Evolutionary conservation across 2,329 filamentous ascomycete genomes (phyloP).

Genomic region (Penicillium sclerotiorum): DNA sequence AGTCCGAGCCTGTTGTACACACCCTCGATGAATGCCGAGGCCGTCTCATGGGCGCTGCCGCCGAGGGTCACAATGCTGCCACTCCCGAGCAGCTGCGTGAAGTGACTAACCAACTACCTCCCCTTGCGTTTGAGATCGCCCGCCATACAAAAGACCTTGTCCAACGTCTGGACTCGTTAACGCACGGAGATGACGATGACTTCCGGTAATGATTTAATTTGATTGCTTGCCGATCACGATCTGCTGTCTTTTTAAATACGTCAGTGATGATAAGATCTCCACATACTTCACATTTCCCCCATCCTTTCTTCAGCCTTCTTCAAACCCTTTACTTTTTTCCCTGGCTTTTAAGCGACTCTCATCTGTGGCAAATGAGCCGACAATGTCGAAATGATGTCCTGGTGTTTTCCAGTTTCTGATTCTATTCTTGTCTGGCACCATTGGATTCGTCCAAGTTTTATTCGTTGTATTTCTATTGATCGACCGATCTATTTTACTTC

Average conservation of each 20-base stretch:
- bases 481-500: slow-evolving; percentile 14
- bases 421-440: slow-evolving; percentile 12
- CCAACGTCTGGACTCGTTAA: slow-evolving; percentile 48
- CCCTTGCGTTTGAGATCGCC: slow-evolving; percentile 84
- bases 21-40: slow-evolving; percentile 64
- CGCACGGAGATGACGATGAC: slow-evolving; percentile 42
- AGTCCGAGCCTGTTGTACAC: slow-evolving; percentile 43
- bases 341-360: slow-evolving; percentile 28
- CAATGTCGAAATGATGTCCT: slow-evolving; percentile 30
- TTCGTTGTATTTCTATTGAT: slow-evolving; percentile 22
- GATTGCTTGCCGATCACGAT: neutral
- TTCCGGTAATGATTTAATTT: slow-evolving; percentile 34
- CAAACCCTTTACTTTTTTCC: slow-evolving; percentile 10
- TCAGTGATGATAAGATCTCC: neutral
- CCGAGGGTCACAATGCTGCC: slow-evolving; percentile 63
- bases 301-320: slow-evolving; percentile 9
- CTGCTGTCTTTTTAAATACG: slow-evolving; percentile 2
- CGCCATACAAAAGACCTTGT: slow-evolving; percentile 77
- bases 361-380: slow-evolving; percentile 28
- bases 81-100: slow-evolving; percentile 53
- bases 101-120: slow-evolving; percentile 73
- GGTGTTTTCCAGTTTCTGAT: slow-evolving; percentile 21
- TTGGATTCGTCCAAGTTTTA: slow-evolving; percentile 6
- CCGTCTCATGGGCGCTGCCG: slow-evolving; percentile 65
- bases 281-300: slow-evolving; percentile 6